Conservation (phyloP, 352 stramenopile species). For the Globisporangium sylvaticum region DNA sequence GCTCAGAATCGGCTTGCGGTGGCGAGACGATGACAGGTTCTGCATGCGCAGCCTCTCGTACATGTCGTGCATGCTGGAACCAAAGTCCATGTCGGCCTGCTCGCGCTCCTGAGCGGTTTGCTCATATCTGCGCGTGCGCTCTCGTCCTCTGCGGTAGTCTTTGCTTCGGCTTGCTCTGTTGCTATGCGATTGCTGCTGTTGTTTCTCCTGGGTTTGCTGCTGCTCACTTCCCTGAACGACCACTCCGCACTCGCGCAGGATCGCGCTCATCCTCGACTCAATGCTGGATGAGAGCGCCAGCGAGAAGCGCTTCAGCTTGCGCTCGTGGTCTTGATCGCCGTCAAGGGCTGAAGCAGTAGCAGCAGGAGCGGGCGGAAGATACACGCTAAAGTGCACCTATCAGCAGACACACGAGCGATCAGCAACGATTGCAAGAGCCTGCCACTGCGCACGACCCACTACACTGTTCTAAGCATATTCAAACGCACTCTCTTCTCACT, state of each 20-base stretch:
- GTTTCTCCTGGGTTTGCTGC: not conserved
- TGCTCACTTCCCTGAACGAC: slow-evolving; percentile 18
- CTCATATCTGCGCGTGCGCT: slow-evolving; percentile 11
- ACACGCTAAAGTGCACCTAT: slow-evolving; percentile 36
- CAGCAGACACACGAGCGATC: not conserved
- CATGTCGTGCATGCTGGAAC: slow-evolving; percentile 37
- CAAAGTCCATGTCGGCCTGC: slow-evolving; percentile 51
- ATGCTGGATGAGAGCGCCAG: slow-evolving; percentile 41
- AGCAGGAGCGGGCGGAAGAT: slow-evolving; percentile 11
- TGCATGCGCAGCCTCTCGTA: slow-evolving; percentile 22
- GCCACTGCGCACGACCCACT: not conserved
- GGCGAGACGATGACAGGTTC: slow-evolving; percentile 18
- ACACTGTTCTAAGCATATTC: not conserved
- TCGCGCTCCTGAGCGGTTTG: slow-evolving; percentile 5
- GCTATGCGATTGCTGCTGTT: not conserved
- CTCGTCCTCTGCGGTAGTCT: not conserved
- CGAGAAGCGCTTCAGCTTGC: slow-evolving; percentile 41
- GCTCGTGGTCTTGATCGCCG: slow-evolving; percentile 5
- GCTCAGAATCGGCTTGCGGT: slow-evolving; percentile 31
- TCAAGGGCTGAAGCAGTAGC: not conserved
- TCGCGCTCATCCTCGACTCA: slow-evolving; percentile 42
- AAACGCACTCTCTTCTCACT: slow-evolving; percentile 4
- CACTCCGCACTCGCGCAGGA: slow-evolving; percentile 51
- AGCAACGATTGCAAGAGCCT: not conserved
- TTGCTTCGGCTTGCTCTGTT: not conserved